Evolutionary conservation across 2,329 filamentous ascomycete genomes (phyloP).

Genomic region (Juglanconis sp.): DNA sequence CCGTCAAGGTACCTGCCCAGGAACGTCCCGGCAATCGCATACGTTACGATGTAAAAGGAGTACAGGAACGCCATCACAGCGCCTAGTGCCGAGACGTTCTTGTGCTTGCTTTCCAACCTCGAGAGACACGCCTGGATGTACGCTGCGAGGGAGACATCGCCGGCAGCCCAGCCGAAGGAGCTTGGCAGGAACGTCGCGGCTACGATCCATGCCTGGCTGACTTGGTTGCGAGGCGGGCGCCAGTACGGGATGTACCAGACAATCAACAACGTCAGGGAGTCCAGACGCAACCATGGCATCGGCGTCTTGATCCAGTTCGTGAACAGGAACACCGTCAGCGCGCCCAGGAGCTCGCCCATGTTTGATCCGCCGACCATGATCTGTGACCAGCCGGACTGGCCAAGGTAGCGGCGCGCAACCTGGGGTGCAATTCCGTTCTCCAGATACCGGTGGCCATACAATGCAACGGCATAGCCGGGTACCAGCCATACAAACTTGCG

Average conservation of each 20-base stretch:
- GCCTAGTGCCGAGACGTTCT: conserved; percentile 45
- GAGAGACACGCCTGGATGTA: conserved; percentile 50
- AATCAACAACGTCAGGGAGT: conserved; percentile 42
- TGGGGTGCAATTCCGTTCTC: conserved; percentile 46
- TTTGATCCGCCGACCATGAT: conserved; percentile 50
- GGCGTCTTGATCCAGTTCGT: conserved; percentile 46
- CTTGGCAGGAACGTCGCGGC: conserved; percentile 44
- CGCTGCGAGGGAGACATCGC: conserved; percentile 47
- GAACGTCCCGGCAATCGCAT: conserved; percentile 23
- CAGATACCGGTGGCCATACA: conserved; percentile 49
- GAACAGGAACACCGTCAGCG: conserved; percentile 45
- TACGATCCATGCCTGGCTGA: conserved; percentile 43
- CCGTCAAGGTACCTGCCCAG: conserved; percentile 44
- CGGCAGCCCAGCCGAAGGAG: conserved; percentile 49
- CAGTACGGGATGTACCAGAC: conserved; percentile 48
- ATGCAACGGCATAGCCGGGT: conserved; percentile 44
- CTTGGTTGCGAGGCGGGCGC: conserved; percentile 36
- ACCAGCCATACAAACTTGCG: conserved; percentile 48
- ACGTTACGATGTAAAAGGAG: conserved; percentile 42
- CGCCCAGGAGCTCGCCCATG: conserved; percentile 46
- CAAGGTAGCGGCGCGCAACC: conserved; percentile 44
- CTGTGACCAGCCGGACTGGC: conserved; percentile 46
- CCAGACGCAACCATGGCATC: conserved; percentile 48
- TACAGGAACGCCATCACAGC: conserved; percentile 52
- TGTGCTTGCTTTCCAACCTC: conserved; percentile 39